Base-by-base conservation (phyloP, 805 yeast species). In the Isabelozyma heimii region DNA sequence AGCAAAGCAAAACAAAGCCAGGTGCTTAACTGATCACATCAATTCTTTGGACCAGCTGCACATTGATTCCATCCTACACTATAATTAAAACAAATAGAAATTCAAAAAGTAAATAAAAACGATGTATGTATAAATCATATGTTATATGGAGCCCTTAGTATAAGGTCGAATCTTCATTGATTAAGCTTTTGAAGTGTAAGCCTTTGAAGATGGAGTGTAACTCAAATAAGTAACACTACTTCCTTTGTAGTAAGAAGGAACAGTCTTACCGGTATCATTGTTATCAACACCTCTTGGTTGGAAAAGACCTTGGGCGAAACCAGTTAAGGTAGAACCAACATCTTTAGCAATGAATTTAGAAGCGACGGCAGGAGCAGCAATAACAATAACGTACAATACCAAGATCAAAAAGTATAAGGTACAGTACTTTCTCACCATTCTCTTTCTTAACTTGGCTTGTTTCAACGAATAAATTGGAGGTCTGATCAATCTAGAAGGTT, bases 381-480 rank as follows among this genome's bases (percentile, higher is more conserved):
- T 84, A 68, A 92, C 71, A 43, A 80, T 85, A 55, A 84, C 82
- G 60, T 91, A 91, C 51, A 90, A 63, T 44, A 82, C 65, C 60
- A 95, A 73, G 53, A 94, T 74, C 49, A 73, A 59, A 62, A 89
- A 83, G 81, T 85, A 94, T 67, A 95, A 76, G 9, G 88, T 71
- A 54, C 95, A 84, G 79, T 94, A 94, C 74, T 90, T 91, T 73
- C 88, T 85, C 37, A 94, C 96, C 96, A 94, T 92, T 77, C 99
- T 86, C 87, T 87, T 90, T 69, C 99, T 87, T 71, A 91, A 84
- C 75, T 89, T 86, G 49, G 95, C 92, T 77, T 94, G 98, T 76
- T 94, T 94, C 75, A 92, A 78, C 15, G 98, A 90, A 76, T 90
- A 91, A 67, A 94, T 91, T 62, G 99, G 98, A 53, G 97, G 97